Evolutionary conservation across 2,329 filamentous ascomycete genomes (phyloP), one percentile per base, ranked within the genome.

Genomic region (Arthroderma sp.): DNA sequence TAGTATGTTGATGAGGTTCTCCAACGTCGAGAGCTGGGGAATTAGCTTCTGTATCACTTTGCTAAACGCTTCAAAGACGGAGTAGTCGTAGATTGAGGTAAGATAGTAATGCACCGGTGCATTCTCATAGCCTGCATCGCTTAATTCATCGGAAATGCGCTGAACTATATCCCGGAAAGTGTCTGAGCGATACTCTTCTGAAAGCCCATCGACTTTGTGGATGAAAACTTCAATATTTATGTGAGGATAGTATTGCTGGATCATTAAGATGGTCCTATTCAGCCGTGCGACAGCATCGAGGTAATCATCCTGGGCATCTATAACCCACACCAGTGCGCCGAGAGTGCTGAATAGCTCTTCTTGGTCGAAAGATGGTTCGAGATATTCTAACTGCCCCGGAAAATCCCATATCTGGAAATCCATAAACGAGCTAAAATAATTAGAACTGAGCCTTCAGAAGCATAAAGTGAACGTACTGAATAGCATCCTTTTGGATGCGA

Each of bases 401-500:
- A 98, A 88, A 61, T 98, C 91, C 85, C 88, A 95, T 40, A 95
- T 86, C 66, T 96, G 89, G 54, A 96, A 95, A 61, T 96, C 89
- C 87, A 96, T 95, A 62, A 98, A 96, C 3, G 91, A 96, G 54
- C 87, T 95, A 15, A 4, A 9, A 29, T 10, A 6, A 27, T 29
- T n/a, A 34, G n/a, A 10, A 6, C 7, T 22, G 33, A 5, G 11
- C 31, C 7, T 42, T 10, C 30, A 10, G 30, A 28, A 3, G 7
- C 15, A 4, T 1, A 32, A n/a, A 8, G 11, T 22, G 30, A 28
- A 70, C 86, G 68, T 65, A 95, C 88, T 91, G 86, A 73, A 96
- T 88, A 3, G 84, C 86, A 55, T 95, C 87, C 60, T 94, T 94
- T 59, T 94, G 87, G 51, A 96, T 93, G 30, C 85, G 77, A 6